phyloP scores from a whole-genome alignment of 176 grass and related monocot genomes.

The Sorghum bicolor region Sorghum_bicolor_NCBIv3 NC_012876.2:64671001-64671500 shows the following conservation, averaged over 20 bases:
- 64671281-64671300: not conserved
- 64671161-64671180: not conserved
- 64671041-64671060: not conserved
- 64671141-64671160: not conserved
- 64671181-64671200: too few species aligned
- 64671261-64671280: not conserved
- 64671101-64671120: not conserved
- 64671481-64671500: too few species aligned
- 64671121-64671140: slow-evolving; percentile 16
- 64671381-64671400: not conserved
- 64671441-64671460: too few species aligned
- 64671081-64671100: slow-evolving; percentile 31
- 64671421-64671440: not conserved
- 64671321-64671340: not conserved
- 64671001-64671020: not conserved
- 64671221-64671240: too few species aligned
- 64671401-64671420: not conserved
- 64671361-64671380: not conserved
- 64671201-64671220: not conserved
- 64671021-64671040: not conserved
- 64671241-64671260: not conserved
- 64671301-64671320: too few species aligned
- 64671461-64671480: too few species aligned
- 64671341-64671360: not conserved
- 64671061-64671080: not conserved